Evolutionary conservation across 805 yeast genomes (phyloP).

Genomic region (Lachancea dasiensis): DNA sequence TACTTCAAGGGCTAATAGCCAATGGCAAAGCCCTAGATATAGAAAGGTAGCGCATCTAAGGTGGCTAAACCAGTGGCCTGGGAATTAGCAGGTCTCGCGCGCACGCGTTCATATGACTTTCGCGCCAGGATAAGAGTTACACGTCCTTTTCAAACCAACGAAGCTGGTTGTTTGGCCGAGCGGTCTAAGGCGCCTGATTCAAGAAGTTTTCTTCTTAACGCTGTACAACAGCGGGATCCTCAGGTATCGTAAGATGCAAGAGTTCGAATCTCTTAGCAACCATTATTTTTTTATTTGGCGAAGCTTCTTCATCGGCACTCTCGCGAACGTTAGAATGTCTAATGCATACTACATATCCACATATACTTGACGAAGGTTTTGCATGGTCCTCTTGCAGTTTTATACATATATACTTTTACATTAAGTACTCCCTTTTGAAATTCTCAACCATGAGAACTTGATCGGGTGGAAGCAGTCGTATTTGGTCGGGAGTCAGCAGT

Average conservation of each 20-base stretch:
- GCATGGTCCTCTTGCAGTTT: background rate
- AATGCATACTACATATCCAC: background rate
- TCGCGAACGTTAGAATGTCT: background rate
- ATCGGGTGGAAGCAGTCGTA: slow-evolving; percentile 9
- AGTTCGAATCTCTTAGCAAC: slow-evolving; percentile 34
- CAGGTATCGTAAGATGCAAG: slow-evolving; percentile 34
- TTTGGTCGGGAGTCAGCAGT: slow-evolving; percentile 7
- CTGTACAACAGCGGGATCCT: slow-evolving; percentile 18
- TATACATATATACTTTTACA: slow-evolving; percentile 1
- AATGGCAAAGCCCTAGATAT: too few relatives aligned
- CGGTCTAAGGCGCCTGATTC: slow-evolving; percentile 35
- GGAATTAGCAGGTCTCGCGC: too few relatives aligned
- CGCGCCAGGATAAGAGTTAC: too few relatives aligned
- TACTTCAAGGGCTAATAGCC: too few relatives aligned
- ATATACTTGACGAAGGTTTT: background rate
- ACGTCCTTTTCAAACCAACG: background rate
- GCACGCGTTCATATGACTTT: too few relatives aligned
- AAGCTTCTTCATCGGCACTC: background rate
- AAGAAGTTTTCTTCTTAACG: slow-evolving; percentile 20
- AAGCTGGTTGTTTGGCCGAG: slow-evolving; percentile 32
- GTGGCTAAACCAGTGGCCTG: too few relatives aligned
- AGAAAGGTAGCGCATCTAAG: too few relatives aligned
- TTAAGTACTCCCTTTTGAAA: slow-evolving; percentile 8
- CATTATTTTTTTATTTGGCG: slow-evolving; percentile 17
- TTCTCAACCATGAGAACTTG: slow-evolving; percentile 11